Evolutionary conservation across 331 rosid genomes (phyloP).

Genomic region (Spiraea crenata): DNA sequence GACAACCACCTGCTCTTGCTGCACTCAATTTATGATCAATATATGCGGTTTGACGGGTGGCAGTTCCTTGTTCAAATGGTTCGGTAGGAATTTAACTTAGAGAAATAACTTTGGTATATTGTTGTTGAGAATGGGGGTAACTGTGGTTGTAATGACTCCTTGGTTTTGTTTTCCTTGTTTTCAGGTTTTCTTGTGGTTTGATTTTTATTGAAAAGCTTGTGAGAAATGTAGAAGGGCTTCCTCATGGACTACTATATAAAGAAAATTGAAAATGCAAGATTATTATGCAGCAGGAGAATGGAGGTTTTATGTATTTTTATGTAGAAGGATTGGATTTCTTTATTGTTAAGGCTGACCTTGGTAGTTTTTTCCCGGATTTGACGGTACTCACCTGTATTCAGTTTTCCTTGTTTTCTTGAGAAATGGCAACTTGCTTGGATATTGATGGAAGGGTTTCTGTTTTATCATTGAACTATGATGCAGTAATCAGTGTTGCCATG

Average conservation of each 20-base stretch:
- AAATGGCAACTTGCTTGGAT: conserved; percentile 1
- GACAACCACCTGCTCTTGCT: conserved; percentile 75
- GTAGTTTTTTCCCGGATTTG: conserved; percentile 15
- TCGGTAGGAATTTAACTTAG: conserved; percentile 43
- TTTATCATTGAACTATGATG: conserved; percentile 8
- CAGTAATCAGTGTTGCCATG: conserved; percentile 11
- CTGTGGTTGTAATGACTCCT: not conserved
- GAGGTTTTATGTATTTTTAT: conserved; percentile 12
- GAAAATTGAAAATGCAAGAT: conserved; percentile 23
- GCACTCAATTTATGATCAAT: conserved; percentile 52
- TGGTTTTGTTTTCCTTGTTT: conserved; percentile 9
- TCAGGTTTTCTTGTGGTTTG: conserved; percentile 73
- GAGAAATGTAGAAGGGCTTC: conserved; percentile 57
- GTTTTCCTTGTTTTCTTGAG: conserved; percentile 8
- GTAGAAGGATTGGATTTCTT: conserved; percentile 27
- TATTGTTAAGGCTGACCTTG: conserved; percentile 5
- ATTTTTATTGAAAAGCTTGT: conserved; percentile 55
- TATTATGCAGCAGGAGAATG: conserved; percentile 46
- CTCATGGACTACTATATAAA: conserved; percentile 31
- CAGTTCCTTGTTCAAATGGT: conserved; percentile 52
- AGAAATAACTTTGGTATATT: not conserved
- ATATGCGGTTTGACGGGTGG: conserved; percentile 72
- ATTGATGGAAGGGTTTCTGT: not conserved
- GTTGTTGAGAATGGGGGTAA: not conserved
- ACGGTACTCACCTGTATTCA: not conserved